Conservation (phyloP, 2,329 filamentous ascomycete genomes). For the Botryotinia narcissicola region DNA sequence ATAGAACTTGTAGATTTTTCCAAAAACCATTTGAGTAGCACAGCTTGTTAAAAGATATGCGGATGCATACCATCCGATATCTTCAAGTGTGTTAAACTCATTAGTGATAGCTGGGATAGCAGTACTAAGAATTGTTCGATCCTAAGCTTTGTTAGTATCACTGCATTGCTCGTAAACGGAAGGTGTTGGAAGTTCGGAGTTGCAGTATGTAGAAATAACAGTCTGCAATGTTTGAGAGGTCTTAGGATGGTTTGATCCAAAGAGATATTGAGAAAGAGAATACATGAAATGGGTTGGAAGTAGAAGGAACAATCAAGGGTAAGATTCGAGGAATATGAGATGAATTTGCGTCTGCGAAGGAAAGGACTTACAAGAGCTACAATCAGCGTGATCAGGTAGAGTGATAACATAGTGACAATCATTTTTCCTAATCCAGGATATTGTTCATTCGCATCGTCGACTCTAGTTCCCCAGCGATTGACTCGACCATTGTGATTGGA, state of each 20-base stretch:
- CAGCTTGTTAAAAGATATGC: constrained; percentile 41
- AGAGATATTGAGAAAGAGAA: background rate
- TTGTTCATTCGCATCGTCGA: no score
- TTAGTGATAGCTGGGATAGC: constrained; percentile 42
- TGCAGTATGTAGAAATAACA: background rate
- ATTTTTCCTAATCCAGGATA: background rate
- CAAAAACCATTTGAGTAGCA: constrained; percentile 34
- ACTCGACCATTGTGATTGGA: background rate
- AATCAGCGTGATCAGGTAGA: background rate
- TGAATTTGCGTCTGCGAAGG: background rate
- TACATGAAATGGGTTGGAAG: background rate
- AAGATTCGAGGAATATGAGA: no score
- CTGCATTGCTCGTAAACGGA: background rate
- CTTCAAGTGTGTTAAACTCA: constrained; percentile 42
- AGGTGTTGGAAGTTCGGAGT: background rate
- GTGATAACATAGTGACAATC: background rate
- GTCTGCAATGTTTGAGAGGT: background rate
- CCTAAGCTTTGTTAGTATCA: constrained; percentile 22
- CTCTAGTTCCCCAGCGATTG: background rate
- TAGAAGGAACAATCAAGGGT: background rate
- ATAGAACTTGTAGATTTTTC: constrained; percentile 38
- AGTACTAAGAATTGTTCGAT: constrained; percentile 41
- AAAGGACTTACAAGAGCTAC: constrained; percentile 2
- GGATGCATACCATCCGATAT: constrained; percentile 48
- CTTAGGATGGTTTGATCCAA: background rate